phyloP scores from a whole-genome alignment of 495 filamentous ascomycete genomes.

The Podospora australis region DNA sequence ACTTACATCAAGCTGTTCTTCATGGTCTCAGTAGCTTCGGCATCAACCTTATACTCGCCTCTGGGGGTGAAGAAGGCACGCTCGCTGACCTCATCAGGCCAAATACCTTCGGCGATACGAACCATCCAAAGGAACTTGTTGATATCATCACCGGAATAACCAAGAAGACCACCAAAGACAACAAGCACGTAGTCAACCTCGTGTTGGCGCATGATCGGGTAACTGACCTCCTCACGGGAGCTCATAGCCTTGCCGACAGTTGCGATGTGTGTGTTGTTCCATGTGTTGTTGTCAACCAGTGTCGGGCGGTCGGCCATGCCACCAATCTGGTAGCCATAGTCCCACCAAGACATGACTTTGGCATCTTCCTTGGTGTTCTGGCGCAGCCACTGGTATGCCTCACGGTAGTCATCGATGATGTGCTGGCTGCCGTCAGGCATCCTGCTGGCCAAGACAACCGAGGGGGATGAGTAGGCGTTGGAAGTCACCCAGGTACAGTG shows the following conservation, averaged over 20 bases:
- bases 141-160: conserved; percentile 99
- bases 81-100: conserved; percentile 98
- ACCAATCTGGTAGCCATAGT: conserved; percentile 99
- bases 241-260: conserved; percentile 99
- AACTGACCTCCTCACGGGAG: conserved; percentile 94
- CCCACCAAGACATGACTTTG: conserved; percentile 99
- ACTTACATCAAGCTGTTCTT: conserved; percentile 97
- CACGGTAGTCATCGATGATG: conserved; percentile 99
- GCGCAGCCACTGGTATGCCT: conserved; percentile 99
- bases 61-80: conserved; percentile 91
- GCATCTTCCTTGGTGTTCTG: conserved; percentile 92
- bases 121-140: conserved; percentile 99
- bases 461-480: conserved; percentile 96
- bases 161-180: conserved; percentile 92
- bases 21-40: conserved; percentile 93
- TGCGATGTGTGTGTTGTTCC: conserved; percentile 99
- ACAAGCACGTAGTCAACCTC: conserved; percentile 98
- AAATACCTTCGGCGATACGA: conserved; percentile 96
- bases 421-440: conserved; percentile 93
- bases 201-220: conserved; percentile 95
- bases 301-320: conserved; percentile 99
- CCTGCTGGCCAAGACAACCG: conserved; percentile 87
- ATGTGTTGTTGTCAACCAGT: conserved; percentile 98
- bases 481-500: conserved; percentile 99
- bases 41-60: conserved; percentile 94